Percentiles rank a stretch among this genome's conserved stretches.
phyloP scores from a whole-genome alignment of 2,329 filamentous ascomycete genomes.

The Pleurostoma richardsiae region DNA sequence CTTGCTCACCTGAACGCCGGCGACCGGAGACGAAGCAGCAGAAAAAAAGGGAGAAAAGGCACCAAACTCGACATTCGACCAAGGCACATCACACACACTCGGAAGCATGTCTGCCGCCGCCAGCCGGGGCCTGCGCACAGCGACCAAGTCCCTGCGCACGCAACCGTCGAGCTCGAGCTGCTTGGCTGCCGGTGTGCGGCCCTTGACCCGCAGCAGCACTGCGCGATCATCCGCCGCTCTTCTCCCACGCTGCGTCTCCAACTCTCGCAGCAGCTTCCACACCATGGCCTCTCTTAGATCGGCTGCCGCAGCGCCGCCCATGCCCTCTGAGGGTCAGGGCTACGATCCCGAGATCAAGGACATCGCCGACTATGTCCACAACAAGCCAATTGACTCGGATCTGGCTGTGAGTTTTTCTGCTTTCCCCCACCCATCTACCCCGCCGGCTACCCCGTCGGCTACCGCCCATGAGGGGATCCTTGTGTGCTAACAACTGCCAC shows the following conservation, averaged over 20 bases:
- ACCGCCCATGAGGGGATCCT: no score
- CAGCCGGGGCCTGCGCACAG: constrained; percentile 48
- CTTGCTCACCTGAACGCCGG: not conserved
- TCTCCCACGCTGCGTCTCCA: constrained; percentile 20
- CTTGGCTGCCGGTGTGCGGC: constrained; percentile 28
- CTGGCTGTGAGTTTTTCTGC: constrained; percentile 66
- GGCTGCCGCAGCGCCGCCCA: constrained; percentile 36
- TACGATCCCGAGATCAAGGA: constrained; percentile 94
- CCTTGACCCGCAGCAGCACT: constrained; percentile 12
- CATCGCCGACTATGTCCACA: constrained; percentile 92
- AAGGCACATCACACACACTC: no score
- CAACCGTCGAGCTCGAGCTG: constrained; percentile 30
- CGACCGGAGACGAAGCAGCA: not conserved
- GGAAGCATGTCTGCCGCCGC: constrained; percentile 17
- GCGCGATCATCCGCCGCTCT: constrained; percentile 22
- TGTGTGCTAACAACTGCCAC: no score
- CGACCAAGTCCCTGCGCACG: constrained; percentile 48
- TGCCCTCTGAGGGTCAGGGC: constrained; percentile 47
- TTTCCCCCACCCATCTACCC: not conserved
- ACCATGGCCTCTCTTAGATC: constrained; percentile 42
- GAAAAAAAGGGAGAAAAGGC: not conserved
- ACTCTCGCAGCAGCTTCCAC: constrained; percentile 37
- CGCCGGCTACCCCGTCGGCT: not conserved
- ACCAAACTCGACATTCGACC: no score
- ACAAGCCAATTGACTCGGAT: constrained; percentile 84